Base-by-base conservation (phyloP, 192 early-diverging fungal genomes). In the Linnemannia schmuckeri region DNA sequence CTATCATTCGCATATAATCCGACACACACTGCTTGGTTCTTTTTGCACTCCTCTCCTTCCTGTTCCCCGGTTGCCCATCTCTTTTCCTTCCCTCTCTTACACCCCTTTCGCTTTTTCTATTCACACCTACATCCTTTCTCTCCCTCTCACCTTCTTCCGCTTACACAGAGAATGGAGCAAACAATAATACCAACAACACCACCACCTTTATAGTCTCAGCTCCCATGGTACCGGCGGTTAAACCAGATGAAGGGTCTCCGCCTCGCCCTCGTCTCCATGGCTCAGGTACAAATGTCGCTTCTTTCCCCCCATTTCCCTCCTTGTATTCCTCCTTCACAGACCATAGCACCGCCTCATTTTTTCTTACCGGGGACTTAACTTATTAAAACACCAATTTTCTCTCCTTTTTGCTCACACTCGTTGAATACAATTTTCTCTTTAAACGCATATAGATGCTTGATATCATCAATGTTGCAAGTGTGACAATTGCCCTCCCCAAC, bases 381-480 rank as follows among this genome's bases (percentile, higher is more conserved):
- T 37, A 37, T 37, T 37, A 37, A 37, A 37, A 37, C 37, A 37
- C 1, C 37, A 37, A 37, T 3, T 37, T 37, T 37, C 37, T 37
- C 1, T 37, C 37, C 37, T 3, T 37, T 37, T 37, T 37, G 37
- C 37, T 37, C 37, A 37, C 37, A 6, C 24, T 66, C 12, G 3
- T 35, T 15, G 0, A 1, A 33, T 13, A 33, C 12, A 37, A 37
- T 37, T 37, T 37, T 1, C 30, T 15, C 3, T 24, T 6, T 27
- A 10, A 1, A 6, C 8, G 3, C 17, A 13, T n/a, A 41, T 66
- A 80, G 79, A 80, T 80, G 79, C 72, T 80, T 35, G 79, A 80
- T 47, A 63, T 74, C 22, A 80, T 80, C 42, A 80, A 80, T 42
- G 72, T 74, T 47, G 79, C 79, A 42, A 74, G 79, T 80, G 79